Base-by-base conservation (phyloP, 768 basidiomycete genomes). In the Cystofilobasidium capitatum region DNA sequence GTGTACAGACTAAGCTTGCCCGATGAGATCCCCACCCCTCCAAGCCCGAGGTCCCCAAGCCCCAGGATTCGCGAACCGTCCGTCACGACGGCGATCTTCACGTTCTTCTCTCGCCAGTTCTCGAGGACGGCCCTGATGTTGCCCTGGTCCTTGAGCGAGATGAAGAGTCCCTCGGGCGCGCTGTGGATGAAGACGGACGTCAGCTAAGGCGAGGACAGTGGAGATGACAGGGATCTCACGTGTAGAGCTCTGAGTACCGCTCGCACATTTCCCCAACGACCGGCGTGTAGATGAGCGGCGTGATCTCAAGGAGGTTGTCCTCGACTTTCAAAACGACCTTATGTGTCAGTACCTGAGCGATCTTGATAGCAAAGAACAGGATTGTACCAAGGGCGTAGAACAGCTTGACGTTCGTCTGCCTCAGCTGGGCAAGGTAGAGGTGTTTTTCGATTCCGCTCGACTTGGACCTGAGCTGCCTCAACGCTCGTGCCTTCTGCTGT, bases 21-120 rank as follows among this genome's bases (percentile, higher is more conserved):
- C 60, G 92, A 86, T 10, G 88, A 84, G 72, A 94, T 70, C 13
- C 58, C 64, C 7, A 65, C 31, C 22, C 64, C 68, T 49, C 63
- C 78, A 22, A 78, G 72, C 5, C 78, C 79, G 20, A 78, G 72
- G 68, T 80, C 79, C 22, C 79, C 92, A 24, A 96, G 79, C 66
- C 92, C 92, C 40, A 96, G 83, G 72, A 94, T 92, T 57, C 92
- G 86, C 22, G 88, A 89, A 80, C 91, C 92, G 77, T 94, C 92
- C 0, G 92, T 96, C 33, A 96, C 91, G 45, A 97, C 92, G 60
- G 85, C 84, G 71, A 96, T 93, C 39, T 89, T 83, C 5, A 55
- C 51, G 31, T 33, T 16, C 51, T 55, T 55, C 51, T 55, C 51
- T 3, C 40, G 85, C 86, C 88, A 91, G 72, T 85, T 86, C 58